phyloP scores from a whole-genome alignment of 176 grass and related monocot species.

The Alloteropsis semialata region DNA sequence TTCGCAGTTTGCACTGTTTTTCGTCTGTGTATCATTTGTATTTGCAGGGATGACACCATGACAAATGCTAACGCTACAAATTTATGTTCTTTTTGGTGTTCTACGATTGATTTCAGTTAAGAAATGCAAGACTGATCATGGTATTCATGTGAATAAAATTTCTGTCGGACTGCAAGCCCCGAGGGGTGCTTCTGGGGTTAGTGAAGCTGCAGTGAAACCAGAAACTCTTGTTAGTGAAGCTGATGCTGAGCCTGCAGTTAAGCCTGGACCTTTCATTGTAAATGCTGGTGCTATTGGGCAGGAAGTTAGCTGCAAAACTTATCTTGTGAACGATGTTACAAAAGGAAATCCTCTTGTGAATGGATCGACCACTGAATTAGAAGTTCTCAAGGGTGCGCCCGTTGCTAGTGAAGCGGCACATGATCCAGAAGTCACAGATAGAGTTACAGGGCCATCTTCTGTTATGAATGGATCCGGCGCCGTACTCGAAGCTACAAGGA shows the following conservation, averaged over 20 bases:
- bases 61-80: not conserved
- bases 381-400: not conserved
- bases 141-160: not conserved
- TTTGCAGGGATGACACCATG: not conserved
- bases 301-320: not conserved
- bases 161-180: not conserved
- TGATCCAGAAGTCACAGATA: not conserved
- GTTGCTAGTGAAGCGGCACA: not conserved
- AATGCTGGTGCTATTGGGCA: not conserved
- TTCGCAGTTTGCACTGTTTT: conserved; percentile 2
- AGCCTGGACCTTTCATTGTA: not conserved
- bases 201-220: not conserved
- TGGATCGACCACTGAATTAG: not conserved
- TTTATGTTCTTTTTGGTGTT: not conserved
- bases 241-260: not conserved
- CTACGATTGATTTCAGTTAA: conserved; percentile 18
- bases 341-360: not conserved
- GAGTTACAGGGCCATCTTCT: no score
- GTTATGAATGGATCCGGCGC: no score
- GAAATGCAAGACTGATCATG: not conserved
- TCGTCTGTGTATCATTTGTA: not conserved
- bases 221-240: not conserved
- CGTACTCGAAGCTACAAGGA: no score
- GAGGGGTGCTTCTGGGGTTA: not conserved
- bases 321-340: not conserved